Evolutionary conservation across 2,329 filamentous ascomycete species (phyloP), one percentile per base, ranked within the genome.

Genomic region (Ophiostoma montium): DNA sequence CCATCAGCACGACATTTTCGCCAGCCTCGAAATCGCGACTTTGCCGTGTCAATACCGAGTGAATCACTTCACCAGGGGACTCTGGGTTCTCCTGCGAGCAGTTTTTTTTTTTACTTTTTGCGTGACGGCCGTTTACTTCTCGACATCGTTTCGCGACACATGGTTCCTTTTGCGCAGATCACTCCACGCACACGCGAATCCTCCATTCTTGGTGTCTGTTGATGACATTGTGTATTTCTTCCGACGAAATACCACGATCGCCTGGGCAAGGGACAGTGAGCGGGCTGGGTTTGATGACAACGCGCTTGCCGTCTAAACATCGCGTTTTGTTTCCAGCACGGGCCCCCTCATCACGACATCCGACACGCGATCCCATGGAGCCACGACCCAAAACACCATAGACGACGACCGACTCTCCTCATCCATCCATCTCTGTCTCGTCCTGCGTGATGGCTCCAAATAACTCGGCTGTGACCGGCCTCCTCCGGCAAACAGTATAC

Each of bases 401-500:
- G 42, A 43, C 53, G 51, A 46, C 42, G 33, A 49, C 43, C 16
- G 2, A 18, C 35, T 30, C 16, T 18, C 31, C 39, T 42, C 23
- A n/a, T 41, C 15, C 18, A 21, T 12, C 33, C 35, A 11, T 21
- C n/a, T 16, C 31, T 35, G 16, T 13, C n/a, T n/a, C 5, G 12
- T 23, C 9, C 48, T 19, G 46, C 54, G 63, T 49, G 52, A 78
- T 79, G 75, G 72, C 73, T 51, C 75, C 74, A 35, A 71, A 69
- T 50, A 68, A 63, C 55, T 65, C 68, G 46, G 68, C 70, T 55
- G 67, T 75, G 39, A 69, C 69, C 46, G 66, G 68, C 59, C 67
- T 78, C 53, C 59, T 82, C 51, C 71, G 74, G 59, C 77, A 82
- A 63, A 66, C 75, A 51, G 69, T 82, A 50, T 67, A 80, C 59